Evolutionary conservation across 768 basidiomycete species (phyloP).

Genomic region (Galerina sulciceps): DNA sequence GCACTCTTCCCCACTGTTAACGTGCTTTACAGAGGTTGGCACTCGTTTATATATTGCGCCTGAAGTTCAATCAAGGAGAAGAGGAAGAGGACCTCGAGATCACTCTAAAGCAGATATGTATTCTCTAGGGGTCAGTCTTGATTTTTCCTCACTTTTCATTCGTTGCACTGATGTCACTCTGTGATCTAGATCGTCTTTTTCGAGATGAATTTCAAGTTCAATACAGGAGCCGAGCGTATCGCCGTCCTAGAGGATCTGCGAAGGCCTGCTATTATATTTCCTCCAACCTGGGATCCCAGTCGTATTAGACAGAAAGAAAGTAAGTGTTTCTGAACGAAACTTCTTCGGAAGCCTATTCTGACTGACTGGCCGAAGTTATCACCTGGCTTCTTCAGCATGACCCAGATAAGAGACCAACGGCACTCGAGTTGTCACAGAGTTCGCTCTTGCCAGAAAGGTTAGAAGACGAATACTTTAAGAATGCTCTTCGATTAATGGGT

Average conservation of each 20-base stretch:
- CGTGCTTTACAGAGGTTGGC: constrained; percentile 68
- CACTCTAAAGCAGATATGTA: constrained; percentile 94
- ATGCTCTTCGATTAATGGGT: constrained; percentile 79
- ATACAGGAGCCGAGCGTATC: constrained; percentile 83
- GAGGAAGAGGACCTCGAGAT: constrained; percentile 65
- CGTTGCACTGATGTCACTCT: not conserved
- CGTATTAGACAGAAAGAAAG: constrained; percentile 73
- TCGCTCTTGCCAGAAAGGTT: constrained; percentile 73
- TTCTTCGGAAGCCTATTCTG: not conserved
- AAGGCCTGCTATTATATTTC: constrained; percentile 75
- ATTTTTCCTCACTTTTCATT: not conserved
- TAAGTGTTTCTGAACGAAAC: constrained; percentile 4
- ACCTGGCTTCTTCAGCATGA: constrained; percentile 82
- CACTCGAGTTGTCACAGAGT: constrained; percentile 83
- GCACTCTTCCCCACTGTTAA: not conserved
- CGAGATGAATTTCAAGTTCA: constrained; percentile 91
- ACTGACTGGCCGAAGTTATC: constrained; percentile 61
- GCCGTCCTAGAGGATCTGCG: constrained; percentile 81
- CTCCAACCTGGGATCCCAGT: constrained; percentile 69
- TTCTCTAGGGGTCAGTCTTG: constrained; percentile 76
- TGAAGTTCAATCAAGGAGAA: constrained; percentile 68
- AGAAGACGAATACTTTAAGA: constrained; percentile 87
- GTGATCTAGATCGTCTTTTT: constrained; percentile 85
- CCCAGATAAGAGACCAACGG: constrained; percentile 76
- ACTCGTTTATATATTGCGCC: constrained; percentile 93